phyloP scores from a whole-genome alignment of 164 flowering plant genomes.

The Sextonia rubra region DNA sequence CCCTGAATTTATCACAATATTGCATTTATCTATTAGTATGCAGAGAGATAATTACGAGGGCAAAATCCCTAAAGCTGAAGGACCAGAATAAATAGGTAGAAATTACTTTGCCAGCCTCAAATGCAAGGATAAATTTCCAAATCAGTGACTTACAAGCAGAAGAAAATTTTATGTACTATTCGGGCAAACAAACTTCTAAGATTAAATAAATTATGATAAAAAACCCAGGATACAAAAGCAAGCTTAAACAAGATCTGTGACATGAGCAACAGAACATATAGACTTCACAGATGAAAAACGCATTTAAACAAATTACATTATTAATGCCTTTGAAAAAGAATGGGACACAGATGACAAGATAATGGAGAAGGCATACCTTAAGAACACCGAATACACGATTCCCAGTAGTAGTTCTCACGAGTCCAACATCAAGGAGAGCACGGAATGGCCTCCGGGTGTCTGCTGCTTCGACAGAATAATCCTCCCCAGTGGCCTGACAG shows the following conservation, averaged over 20 bases:
- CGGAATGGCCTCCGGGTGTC: slow-evolving; percentile 49
- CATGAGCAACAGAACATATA: not conserved
- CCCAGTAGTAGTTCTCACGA: slow-evolving; percentile 43
- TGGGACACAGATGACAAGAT: not conserved
- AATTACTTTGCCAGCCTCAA: not conserved
- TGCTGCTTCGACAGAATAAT: slow-evolving; percentile 38
- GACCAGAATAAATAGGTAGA: not conserved
- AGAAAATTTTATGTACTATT: not conserved
- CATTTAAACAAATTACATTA: not conserved
- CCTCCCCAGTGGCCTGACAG: slow-evolving; percentile 39
- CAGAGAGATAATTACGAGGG: not conserved
- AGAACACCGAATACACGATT: slow-evolving; percentile 47
- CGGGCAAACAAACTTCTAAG: not conserved
- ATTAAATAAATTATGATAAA: no score
- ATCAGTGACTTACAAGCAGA: not conserved
- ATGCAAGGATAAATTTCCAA: no score
- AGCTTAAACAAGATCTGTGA: not conserved
- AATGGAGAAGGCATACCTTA: slow-evolving; percentile 22
- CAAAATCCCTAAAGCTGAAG: not conserved
- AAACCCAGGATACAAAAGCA: not conserved
- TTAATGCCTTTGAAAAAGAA: no score
- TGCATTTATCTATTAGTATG: not conserved
- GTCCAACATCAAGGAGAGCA: slow-evolving; percentile 54
- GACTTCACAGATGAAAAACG: not conserved
- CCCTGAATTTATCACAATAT: slow-evolving; percentile 37